These are phyloP conservation scores for Fusarium anguioides DNA, from an alignment of 2,329 filamentous ascomycete genomes.

Conservation along the genomic window DNA sequence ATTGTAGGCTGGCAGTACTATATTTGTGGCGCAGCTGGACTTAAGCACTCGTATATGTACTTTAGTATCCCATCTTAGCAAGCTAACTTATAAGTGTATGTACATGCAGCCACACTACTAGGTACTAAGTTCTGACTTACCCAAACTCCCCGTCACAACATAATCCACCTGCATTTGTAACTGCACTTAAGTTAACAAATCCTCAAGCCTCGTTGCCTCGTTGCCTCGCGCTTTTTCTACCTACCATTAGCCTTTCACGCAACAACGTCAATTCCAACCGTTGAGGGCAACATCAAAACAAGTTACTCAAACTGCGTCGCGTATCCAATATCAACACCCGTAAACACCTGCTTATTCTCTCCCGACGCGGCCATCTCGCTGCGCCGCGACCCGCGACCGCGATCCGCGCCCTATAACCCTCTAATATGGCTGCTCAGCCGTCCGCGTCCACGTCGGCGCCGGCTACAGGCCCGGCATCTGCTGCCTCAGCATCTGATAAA, in stretches of 20 bases:
- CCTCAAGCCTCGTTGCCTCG: conserved; percentile 31
- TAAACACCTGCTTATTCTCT: conserved; percentile 36
- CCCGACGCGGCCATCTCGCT: conserved; percentile 53
- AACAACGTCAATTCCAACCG: conserved; percentile 20
- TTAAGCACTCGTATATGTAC: conserved; percentile 13
- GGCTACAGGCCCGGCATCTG: conserved; percentile 49
- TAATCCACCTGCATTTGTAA: conserved; percentile 38
- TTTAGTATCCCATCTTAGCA: accelerated
- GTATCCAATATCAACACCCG: conserved; percentile 26
- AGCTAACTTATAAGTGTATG: neutral
- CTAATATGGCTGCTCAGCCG: conserved; percentile 58
- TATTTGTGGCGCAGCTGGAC: conserved; percentile 15
- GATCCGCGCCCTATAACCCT: conserved; percentile 40
- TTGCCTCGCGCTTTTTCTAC: conserved; percentile 32
- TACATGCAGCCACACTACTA: conserved; percentile 15
- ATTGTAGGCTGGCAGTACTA: too few relatives aligned
- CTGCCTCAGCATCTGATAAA: conserved; percentile 46
- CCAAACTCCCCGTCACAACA: conserved; percentile 34
- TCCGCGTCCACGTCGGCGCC: conserved; percentile 52
- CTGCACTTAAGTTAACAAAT: conserved; percentile 27
- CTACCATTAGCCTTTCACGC: conserved; percentile 15
- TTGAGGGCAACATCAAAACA: conserved; percentile 24
- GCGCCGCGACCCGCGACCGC: conserved; percentile 45
- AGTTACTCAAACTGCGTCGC: conserved; percentile 16
- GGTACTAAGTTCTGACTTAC: conserved; percentile 21